Base-by-base conservation (phyloP, 2,329 filamentous ascomycete species). In the Periconia sp. region DNA sequence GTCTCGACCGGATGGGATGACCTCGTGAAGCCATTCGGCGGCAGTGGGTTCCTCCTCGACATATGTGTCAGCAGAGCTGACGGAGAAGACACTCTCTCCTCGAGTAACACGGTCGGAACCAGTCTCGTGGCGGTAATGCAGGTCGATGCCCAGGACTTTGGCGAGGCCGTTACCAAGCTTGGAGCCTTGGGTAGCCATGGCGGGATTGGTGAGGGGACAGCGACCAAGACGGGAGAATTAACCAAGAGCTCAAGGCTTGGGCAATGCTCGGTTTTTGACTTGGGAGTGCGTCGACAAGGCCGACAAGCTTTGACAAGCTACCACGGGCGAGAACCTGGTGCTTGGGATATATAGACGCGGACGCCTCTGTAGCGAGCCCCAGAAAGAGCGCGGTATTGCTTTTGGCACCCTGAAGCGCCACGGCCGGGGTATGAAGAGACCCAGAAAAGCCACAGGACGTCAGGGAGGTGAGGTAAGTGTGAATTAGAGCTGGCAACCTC, bases 1-100 rank as follows among this genome's bases (percentile, higher is more conserved):
- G 24, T 87, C 79, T 1, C 65, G 52, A 6, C 75, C 68, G 0
- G 76, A 77, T 0, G 92, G 94, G 0, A 81, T 63, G 13, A 87
- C 71, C 2, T 85, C 79, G 4, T 68, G 63, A 11, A 97, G 52
- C 82, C 85, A 95, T 63, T 96, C 91, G 5, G 70, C 61, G 0
- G 84, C 82, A 3, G 84, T 88, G 0, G 94, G 92, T 48, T 89
- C 87, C 15, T 87, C 79, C 65, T 99, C 92, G 41, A 94, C 78
- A 65, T 95, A 97, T 34, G 57, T 86, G 55, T 92, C 87, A 29
- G 84, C 81, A 2, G 85, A 89, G 30, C 81, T 80, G 24, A 82
- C 77, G 0, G 91, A 94, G 60, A 90, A 84, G 45, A 88, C 79
- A 1, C 90, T 95, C 69, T 94, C 90, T 57, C 88, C 88, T 33